Percentiles rank a stretch among this genome's conserved stretches.
Evolutionary conservation across 2,329 filamentous ascomycete species (phyloP).

Genomic region (Cephalotrichum gorgonifer): DNA sequence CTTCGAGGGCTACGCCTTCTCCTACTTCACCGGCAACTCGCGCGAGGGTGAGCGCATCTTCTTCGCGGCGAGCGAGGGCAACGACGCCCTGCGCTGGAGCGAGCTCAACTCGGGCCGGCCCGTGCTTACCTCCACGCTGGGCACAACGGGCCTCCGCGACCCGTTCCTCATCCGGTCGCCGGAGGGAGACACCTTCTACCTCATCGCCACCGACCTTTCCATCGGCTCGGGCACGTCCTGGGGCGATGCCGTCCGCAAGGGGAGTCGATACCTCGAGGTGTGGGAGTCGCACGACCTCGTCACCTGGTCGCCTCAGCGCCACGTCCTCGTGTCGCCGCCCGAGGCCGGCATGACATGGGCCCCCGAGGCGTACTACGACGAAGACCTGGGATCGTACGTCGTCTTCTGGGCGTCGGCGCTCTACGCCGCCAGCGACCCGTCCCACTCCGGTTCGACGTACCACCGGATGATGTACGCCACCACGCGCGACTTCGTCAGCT

Average conservation of each 20-base stretch:
- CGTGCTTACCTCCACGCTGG: constrained; percentile 30
- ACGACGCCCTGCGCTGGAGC: constrained; percentile 38
- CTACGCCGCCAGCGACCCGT: constrained; percentile 27
- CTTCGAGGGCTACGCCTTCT: constrained; percentile 37
- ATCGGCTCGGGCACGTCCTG: constrained; percentile 44
- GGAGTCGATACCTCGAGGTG: constrained; percentile 39
- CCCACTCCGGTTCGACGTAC: constrained; percentile 31
- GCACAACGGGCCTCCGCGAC: constrained; percentile 39
- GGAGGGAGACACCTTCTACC: constrained; percentile 38
- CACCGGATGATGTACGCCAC: constrained; percentile 43
- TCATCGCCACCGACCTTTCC: constrained; percentile 41
- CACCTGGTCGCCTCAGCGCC: constrained; percentile 39
- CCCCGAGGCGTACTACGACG: constrained; percentile 39
- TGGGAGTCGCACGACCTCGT: constrained; percentile 41
- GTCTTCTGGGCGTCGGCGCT: constrained; percentile 35
- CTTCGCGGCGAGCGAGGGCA: constrained; percentile 39
- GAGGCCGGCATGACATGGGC: constrained; percentile 45
- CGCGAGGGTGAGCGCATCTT: constrained; percentile 39
- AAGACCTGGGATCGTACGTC: constrained; percentile 27
- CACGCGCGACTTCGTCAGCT: constrained; percentile 38
- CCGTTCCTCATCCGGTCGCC: constrained; percentile 41
- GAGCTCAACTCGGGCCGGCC: constrained; percentile 37
- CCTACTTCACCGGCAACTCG: constrained; percentile 37
- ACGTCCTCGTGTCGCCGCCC: constrained; percentile 34
- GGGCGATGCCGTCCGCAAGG: constrained; percentile 31